Conservation (phyloP, 1,284 basidiomycete genomes). For the Coniferiporia weirii region DNA sequence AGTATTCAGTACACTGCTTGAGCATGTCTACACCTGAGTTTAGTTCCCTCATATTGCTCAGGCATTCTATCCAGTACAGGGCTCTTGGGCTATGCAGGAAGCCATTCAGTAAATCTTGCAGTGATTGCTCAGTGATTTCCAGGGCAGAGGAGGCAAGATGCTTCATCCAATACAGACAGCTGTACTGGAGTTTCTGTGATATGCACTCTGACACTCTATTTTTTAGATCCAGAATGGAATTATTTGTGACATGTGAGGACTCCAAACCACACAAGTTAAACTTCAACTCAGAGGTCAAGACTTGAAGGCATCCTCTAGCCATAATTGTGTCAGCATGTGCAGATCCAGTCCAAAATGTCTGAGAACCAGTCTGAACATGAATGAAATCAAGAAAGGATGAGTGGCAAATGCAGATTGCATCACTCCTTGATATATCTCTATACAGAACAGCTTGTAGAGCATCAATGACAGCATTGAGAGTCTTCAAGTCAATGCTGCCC, state of each 20-base stretch:
- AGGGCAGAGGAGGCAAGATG: constrained; percentile 19
- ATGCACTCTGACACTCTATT: constrained; percentile 19
- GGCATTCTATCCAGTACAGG: constrained; percentile 1
- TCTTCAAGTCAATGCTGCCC: no score
- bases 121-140: neutral
- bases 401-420: no score
- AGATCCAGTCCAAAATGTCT: neutral
- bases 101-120: neutral
- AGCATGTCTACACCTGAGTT: neutral
- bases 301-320: constrained; percentile 4
- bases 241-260: constrained; percentile 25
- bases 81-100: neutral
- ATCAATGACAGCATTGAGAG: neutral
- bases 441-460: constrained; percentile 2
- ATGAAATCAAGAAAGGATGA: no score
- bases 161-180: constrained; percentile 26
- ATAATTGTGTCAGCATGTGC: neutral
- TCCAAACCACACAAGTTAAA: constrained; percentile 31
- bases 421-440: neutral
- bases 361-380: neutral
- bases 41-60: no score
- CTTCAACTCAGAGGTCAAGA: constrained; percentile 23
- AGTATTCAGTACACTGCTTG: neutral
- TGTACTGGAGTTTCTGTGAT: constrained; percentile 21
- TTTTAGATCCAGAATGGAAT: constrained; percentile 20